A percentile compares a stretch with the other conserved stretches of the same genome.
Conservation (phyloP, 805 yeast species). For the Lachancea meyersii region DNA sequence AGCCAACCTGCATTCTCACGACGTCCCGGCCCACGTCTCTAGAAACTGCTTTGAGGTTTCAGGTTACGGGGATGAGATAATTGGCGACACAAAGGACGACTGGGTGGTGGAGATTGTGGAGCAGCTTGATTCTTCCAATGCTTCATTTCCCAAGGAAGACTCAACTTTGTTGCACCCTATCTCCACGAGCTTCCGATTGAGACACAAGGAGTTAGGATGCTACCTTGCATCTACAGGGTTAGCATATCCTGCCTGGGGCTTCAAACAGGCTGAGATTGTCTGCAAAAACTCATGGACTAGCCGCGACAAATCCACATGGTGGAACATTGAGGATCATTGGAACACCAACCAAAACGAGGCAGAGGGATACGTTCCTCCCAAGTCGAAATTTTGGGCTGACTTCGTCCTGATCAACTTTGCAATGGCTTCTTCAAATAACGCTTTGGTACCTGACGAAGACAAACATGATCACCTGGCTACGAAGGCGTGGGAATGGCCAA, state of each 20-base stretch:
- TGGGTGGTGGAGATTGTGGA: constrained; percentile 69
- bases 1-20: constrained; percentile 68
- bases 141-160: constrained; percentile 40
- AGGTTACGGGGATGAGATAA: constrained; percentile 58
- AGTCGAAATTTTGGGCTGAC: constrained; percentile 69
- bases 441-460: constrained; percentile 71
- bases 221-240: constrained; percentile 80
- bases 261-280: constrained; percentile 92
- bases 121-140: constrained; percentile 39
- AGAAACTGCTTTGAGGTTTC: constrained; percentile 56
- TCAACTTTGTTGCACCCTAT: constrained; percentile 61
- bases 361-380: constrained; percentile 46
- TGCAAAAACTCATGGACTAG: constrained; percentile 63
- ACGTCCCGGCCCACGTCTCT: constrained; percentile 55
- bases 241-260: constrained; percentile 92
- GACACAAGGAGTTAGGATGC: constrained; percentile 63
- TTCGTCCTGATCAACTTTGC: constrained; percentile 71
- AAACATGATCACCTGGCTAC: constrained; percentile 68
- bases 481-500: constrained; percentile 85
- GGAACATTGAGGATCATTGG: constrained; percentile 72
- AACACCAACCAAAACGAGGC: constrained; percentile 56
- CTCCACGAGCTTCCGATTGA: constrained; percentile 75
- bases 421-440: constrained; percentile 84
- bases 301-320: constrained; percentile 82
- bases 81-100: constrained; percentile 70